These are phyloP conservation scores for Trichoderma sp. DNA, from an alignment of 2,329 filamentous ascomycete species.

Conservation along the genomic window DNA sequence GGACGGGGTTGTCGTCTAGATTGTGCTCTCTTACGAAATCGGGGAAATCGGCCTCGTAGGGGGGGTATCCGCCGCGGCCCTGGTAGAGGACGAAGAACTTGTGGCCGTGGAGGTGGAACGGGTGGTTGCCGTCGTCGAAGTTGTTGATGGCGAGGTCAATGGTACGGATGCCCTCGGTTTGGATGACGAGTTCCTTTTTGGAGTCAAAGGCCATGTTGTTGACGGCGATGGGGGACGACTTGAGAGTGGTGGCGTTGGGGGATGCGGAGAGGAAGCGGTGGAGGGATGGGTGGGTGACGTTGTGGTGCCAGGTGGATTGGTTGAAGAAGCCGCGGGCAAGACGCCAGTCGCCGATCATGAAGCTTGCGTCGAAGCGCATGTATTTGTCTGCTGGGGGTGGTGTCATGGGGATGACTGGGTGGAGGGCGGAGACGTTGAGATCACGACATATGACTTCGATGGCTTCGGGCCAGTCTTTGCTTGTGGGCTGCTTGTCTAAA, in stretches of 20 bases:
- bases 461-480: constrained; percentile 49
- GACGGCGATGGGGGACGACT: constrained; percentile 26
- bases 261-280: constrained; percentile 35
- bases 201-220: constrained; percentile 33
- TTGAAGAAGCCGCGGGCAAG: constrained; percentile 57
- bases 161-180: constrained; percentile 50
- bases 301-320: constrained; percentile 46
- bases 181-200: constrained; percentile 43
- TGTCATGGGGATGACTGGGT: constrained; percentile 37
- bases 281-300: constrained; percentile 36
- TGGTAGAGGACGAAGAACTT: constrained; percentile 49
- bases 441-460: constrained; percentile 52
- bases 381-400: constrained; percentile 40
- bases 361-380: constrained; percentile 50
- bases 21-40: constrained; percentile 28
- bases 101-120: constrained; percentile 59
- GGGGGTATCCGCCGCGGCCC: constrained; percentile 37
- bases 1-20: constrained; percentile 33
- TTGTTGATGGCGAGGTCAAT: constrained; percentile 59
- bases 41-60: constrained; percentile 27
- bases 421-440: constrained; percentile 49
- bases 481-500: constrained; percentile 30
- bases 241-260: constrained; percentile 20
- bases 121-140: constrained; percentile 51
- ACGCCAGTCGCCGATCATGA: constrained; percentile 54